phyloP scores from a whole-genome alignment of 1,284 basidiomycete species.

The Trichosporon inkin region DNA sequence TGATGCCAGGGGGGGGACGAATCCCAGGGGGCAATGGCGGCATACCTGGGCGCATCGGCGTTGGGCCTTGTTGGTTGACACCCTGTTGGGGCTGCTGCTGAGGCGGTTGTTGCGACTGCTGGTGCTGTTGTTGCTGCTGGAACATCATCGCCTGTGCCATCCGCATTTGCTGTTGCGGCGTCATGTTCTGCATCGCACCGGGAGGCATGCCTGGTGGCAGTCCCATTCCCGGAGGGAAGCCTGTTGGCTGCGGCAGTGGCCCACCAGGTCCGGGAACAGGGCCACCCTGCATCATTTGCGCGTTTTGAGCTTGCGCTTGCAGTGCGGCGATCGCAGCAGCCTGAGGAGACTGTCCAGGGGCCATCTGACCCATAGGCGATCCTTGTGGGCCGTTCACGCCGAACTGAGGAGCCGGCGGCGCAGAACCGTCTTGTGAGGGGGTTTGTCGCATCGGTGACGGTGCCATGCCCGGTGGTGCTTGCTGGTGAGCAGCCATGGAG shows the following conservation, averaged over 20 bases:
- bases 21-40: constrained; percentile 13
- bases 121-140: constrained; percentile 25
- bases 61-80: not conserved
- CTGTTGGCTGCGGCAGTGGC: not conserved
- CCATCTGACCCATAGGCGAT: constrained; percentile 9
- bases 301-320: constrained; percentile 26
- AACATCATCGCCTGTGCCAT: constrained; percentile 36
- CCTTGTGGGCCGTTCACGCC: constrained; percentile 18
- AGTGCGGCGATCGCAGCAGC: constrained; percentile 24
- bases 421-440: not conserved
- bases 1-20: constrained; percentile 18
- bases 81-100: constrained; percentile 1
- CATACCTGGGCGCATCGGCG: constrained; percentile 13
- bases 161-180: constrained; percentile 36
- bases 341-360: constrained; percentile 17
- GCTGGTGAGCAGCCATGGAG: constrained; percentile 8
- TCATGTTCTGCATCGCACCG: constrained; percentile 19
- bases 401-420: not conserved
- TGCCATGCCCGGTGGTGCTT: constrained; percentile 3
- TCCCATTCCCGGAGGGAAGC: constrained; percentile 10
- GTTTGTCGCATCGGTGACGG: constrained; percentile 23
- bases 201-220: constrained; percentile 14
- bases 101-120: constrained; percentile 23
- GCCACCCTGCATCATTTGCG: constrained; percentile 18
- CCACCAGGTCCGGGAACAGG: not conserved